These are phyloP conservation scores for Cyberlindnera euphorbiae DNA, from an alignment of 805 yeast species.

Conservation along the genomic window DNA sequence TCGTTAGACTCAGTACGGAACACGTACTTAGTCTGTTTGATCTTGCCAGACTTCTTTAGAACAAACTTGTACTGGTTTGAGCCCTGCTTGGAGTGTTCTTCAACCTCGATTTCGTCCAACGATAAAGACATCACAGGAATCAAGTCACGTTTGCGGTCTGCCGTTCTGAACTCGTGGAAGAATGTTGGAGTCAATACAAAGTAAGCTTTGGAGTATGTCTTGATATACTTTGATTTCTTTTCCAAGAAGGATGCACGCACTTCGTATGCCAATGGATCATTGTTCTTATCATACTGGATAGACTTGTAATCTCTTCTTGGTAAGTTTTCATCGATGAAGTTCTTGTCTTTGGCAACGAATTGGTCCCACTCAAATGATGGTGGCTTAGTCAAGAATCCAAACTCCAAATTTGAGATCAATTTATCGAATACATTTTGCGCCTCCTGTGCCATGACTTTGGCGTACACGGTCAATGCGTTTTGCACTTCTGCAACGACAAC, in stretches of 20 bases:
- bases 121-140: constrained; percentile 79
- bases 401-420: constrained; percentile 59
- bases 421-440: constrained; percentile 66
- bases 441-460: constrained; percentile 66
- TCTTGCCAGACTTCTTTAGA: constrained; percentile 67
- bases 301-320: constrained; percentile 60
- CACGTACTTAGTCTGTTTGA: constrained; percentile 90
- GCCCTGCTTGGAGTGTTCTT: constrained; percentile 77
- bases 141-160: constrained; percentile 77
- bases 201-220: constrained; percentile 87
- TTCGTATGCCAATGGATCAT: constrained; percentile 61
- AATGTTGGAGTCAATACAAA: constrained; percentile 86
- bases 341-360: constrained; percentile 66
- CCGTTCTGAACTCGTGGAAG: constrained; percentile 83
- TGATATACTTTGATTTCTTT: constrained; percentile 84
- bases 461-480: constrained; percentile 68
- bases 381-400: constrained; percentile 70
- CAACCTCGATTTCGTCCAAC: constrained; percentile 72
- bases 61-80: constrained; percentile 70
- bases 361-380: constrained; percentile 86
- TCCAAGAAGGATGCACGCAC: constrained; percentile 80
- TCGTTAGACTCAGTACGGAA: constrained; percentile 84
- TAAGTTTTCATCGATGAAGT: constrained; percentile 59
- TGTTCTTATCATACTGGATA: constrained; percentile 61
- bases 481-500: constrained; percentile 86